Evolutionary conservation across 805 yeast species (phyloP), one percentile per base, ranked within the genome.

Genomic region (Lipomyces orientalis): DNA sequence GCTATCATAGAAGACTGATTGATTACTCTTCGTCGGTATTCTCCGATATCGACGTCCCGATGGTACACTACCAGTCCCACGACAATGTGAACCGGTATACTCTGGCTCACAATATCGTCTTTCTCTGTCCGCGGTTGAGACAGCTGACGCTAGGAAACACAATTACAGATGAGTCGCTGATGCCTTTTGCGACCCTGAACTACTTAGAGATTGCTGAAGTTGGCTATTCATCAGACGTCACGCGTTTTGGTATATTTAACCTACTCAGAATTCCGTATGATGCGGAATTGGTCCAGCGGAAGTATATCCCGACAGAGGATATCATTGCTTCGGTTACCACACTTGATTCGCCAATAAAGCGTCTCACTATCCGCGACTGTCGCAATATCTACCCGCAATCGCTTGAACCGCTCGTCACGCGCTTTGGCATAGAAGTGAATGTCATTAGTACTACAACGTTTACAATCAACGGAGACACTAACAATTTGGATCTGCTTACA

Each of bases 381-480:
- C 35, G 56, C 22, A 65, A 65, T 33, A 65, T 65, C 22, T 65
- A 65, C 29, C 55, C 64, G 5, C 55, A 29, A 22, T 25, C 58
- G 2, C 62, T 65, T 8, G 60, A 46, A 8, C 60, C 64, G 8
- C 55, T 65, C 16, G 22, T 39, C 31, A 4, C 54, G 8, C 52
- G 54, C 33, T 61, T 57, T 33, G 58, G 54, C 10, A 61, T 65
- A 25, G 35, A 49, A 22, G 39, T 65, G 9, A 19, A 6, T 4
- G 68, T 65, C 14, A 29, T 33, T 35, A 56, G 59, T 25, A 65
- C 68, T 10, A 60, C 68, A 35, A 57, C 68, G 4, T 65, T 65
- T 54, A 65, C 64, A 9, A 58, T 57, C 1, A 60, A 65, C 39
- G 68, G 64, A 3, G 55, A 54, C 16, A 19, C 19, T n/a, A 58